Percentiles rank a stretch among this genome's conserved stretches.
These are phyloP conservation scores for Wickerhamomyces canadensis DNA, from an alignment of 805 yeast genomes.

Conservation along the genomic window DNA sequence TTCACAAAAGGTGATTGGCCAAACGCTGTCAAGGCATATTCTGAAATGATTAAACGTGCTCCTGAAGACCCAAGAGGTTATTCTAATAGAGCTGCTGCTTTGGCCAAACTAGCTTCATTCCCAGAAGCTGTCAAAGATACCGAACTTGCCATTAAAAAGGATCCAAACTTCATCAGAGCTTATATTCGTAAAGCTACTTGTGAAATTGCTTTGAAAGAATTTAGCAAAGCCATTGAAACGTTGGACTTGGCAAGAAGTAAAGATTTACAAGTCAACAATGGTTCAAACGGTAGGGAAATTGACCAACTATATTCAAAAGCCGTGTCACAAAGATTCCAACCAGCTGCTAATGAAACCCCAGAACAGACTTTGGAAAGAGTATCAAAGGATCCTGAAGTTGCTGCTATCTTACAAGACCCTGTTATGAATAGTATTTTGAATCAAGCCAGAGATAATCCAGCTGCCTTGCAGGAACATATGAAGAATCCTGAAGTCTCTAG, in stretches of 20 bases:
- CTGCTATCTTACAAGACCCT: constrained; percentile 84
- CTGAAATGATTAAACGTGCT: constrained; percentile 95
- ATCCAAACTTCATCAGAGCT: constrained; percentile 88
- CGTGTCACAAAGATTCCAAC: constrained; percentile 68
- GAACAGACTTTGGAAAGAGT: constrained; percentile 92
- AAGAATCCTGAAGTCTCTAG: constrained; percentile 87
- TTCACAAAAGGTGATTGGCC: constrained; percentile 97
- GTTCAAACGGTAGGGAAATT: constrained; percentile 65
- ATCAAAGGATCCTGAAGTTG: constrained; percentile 90
- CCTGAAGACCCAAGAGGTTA: constrained; percentile 96
- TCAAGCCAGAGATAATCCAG: constrained; percentile 94
- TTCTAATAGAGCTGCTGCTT: constrained; percentile 97
- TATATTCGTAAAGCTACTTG: constrained; percentile 96
- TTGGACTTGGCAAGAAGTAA: constrained; percentile 70
- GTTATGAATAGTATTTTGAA: constrained; percentile 92
- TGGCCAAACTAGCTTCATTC: constrained; percentile 91
- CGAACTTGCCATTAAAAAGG: constrained; percentile 80
- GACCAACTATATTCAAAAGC: constrained; percentile 80
- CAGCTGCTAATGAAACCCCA: constrained; percentile 76
- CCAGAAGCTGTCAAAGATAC: constrained; percentile 95
- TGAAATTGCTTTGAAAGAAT: constrained; percentile 85
- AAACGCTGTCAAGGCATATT: constrained; percentile 85
- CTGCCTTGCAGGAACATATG: constrained; percentile 97
- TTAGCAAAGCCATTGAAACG: constrained; percentile 74
- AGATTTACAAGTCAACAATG: constrained; percentile 59